Evolutionary conservation across 495 filamentous ascomycete genomes (phyloP).

Genomic region (Clavariopsis aquatica): DNA sequence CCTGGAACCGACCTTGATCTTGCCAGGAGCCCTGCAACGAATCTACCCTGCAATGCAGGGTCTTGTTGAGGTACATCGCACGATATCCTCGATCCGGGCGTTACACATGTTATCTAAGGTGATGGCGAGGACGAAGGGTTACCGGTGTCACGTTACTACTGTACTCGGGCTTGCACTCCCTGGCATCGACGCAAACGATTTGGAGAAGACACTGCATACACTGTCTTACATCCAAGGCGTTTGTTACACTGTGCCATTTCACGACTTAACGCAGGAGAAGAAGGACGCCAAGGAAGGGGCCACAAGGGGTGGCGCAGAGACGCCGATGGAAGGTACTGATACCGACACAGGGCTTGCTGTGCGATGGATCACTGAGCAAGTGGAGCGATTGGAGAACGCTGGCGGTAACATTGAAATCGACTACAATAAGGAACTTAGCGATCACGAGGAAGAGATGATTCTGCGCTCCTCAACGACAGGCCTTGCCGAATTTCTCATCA

Average conservation of each 20-base stretch:
- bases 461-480: conserved; percentile 94
- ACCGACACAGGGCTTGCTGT: conserved; percentile 67
- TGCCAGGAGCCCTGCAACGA: conserved; percentile 89
- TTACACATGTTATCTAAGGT: conserved; percentile 85
- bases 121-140: conserved; percentile 88
- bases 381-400: conserved; percentile 88
- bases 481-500: conserved; percentile 86
- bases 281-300: conserved; percentile 14
- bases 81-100: conserved; percentile 87
- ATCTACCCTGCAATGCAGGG: conserved; percentile 97
- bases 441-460: conserved; percentile 85
- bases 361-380: conserved; percentile 90
- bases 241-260: conserved; percentile 90
- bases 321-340: conserved; percentile 53
- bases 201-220: conserved; percentile 93
- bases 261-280: conserved; percentile 66
- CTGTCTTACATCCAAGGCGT: conserved; percentile 93
- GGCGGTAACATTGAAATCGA: conserved; percentile 80
- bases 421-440: conserved; percentile 78
- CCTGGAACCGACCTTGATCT: conserved; percentile 86
- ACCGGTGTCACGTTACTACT: conserved; percentile 91
- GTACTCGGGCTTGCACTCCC: conserved; percentile 87
- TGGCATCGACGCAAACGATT: conserved; percentile 96
- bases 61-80: conserved; percentile 94
- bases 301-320: conserved; percentile 37